Base-by-base conservation (phyloP, 169 alveolate genomes). In the Plasmodium chabaudi region DNA sequence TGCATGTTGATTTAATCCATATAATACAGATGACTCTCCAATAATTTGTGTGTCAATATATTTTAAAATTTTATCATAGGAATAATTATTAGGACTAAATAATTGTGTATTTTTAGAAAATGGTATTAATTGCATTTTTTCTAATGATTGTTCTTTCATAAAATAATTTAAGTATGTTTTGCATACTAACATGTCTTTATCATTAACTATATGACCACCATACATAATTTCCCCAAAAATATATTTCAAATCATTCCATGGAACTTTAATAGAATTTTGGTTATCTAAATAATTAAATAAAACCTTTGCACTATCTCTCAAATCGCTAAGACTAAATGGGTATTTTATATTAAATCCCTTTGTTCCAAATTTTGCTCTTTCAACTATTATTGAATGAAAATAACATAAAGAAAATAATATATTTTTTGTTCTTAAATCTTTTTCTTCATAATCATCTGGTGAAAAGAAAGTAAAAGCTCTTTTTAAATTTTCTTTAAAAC, bases 191-290 rank as follows among this genome's bases (percentile, higher is more conserved):
- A 99, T 96, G 88, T 98, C 99, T 97, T 97, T 94, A 90, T 96
- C 99, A 93, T 98, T 99, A 15, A 97, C 98, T 70, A 98, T 98
- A 91, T 98, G 99, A 23, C 99, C 99, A 13, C 99, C 99, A 75
- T 98, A 98, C 99, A 98, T 98, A 82, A 98, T 98, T 95, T 98
- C 99, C 47, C 99, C 99, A 88, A 97, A 97, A 77, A 98, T 96
- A 93, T 97, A 98, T 87, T 95, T 95, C 49, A 98, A 95, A 93
- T 98, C 99, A 75, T 97, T 98, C 98, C 99, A 98, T 3, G 99
- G 99, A n/a, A 97, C 97, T 94, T 97, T 95, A 60, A 91, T 93
- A 12, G 95, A 74, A 25, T 93, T 90, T 15, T 92, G 94, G 27
- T 95, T 95, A 90, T 97, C 99, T 91, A 97, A 92, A 91, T 97